Percentiles rank a stretch among this genome's conserved stretches.
Evolutionary conservation across 2,329 filamentous ascomycete species (phyloP).

Genomic region (Ilyonectria sp.): DNA sequence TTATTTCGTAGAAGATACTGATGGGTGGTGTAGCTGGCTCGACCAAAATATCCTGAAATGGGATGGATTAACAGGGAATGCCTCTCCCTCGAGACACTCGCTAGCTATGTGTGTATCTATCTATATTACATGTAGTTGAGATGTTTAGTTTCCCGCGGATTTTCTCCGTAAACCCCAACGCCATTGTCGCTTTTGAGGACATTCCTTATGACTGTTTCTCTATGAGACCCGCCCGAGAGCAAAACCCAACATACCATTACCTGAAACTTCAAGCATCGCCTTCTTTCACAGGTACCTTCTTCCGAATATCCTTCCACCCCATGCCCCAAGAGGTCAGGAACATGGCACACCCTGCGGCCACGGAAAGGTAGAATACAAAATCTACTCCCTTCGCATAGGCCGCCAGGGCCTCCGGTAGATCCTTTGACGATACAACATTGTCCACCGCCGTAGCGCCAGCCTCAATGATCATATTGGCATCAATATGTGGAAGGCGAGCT

Average conservation of each 20-base stretch:
- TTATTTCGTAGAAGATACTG: too few species aligned
- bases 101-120: too few species aligned
- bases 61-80: neutral
- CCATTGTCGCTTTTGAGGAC: neutral
- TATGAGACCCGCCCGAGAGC: neutral
- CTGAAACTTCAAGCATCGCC: conserved; percentile 36
- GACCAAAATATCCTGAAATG: neutral
- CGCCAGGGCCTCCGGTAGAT: conserved; percentile 54
- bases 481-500: conserved; percentile 48
- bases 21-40: too few species aligned
- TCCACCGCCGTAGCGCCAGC: conserved; percentile 61
- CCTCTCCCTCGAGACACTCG: neutral
- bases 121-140: conserved; percentile 8
- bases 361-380: conserved; percentile 49
- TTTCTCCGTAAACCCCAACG: neutral
- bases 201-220: too few species aligned
- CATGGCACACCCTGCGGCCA: conserved; percentile 48
- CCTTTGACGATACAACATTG: conserved; percentile 46
- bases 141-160: neutral
- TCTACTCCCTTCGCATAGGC: conserved; percentile 58
- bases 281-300: conserved; percentile 44
- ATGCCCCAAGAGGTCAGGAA: conserved; percentile 60
- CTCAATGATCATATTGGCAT: conserved; percentile 52
- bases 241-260: neutral
- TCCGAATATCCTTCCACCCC: conserved; percentile 63